Evolutionary conservation across 2,329 filamentous ascomycete species (phyloP).

Genomic region (Venturia nashicola): DNA sequence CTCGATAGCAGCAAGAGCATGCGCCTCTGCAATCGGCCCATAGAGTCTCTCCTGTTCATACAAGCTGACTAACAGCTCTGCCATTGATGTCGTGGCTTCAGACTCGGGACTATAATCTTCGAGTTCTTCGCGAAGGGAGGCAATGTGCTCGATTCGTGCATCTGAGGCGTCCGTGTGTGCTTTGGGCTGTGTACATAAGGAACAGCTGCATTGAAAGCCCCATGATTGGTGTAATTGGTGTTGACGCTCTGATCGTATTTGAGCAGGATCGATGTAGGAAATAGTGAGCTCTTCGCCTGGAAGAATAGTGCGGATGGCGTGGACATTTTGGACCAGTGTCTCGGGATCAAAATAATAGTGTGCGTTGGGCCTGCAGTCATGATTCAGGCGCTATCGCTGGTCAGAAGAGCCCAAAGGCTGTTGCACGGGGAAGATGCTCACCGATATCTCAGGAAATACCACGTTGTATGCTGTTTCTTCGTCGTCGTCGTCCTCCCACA

Average conservation of each 20-base stretch:
- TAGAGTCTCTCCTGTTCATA: constrained; percentile 25
- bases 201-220: constrained; percentile 30
- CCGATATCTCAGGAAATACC: constrained; percentile 11
- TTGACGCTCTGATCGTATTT: constrained; percentile 20
- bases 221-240: constrained; percentile 21
- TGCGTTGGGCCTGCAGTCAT: constrained; percentile 31
- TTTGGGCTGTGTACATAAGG: constrained; percentile 20
- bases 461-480: constrained; percentile 2
- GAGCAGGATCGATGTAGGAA: constrained; percentile 26
- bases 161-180: constrained; percentile 22
- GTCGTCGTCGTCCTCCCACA: constrained; percentile 7
- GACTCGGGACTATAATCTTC: constrained; percentile 23
- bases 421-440: not conserved
- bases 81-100: constrained; percentile 16
- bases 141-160: constrained; percentile 21
- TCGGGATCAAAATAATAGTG: constrained; percentile 26
- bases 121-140: constrained; percentile 20
- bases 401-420: not conserved
- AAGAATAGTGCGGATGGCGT: constrained; percentile 25
- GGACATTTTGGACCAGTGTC: constrained; percentile 25
- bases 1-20: constrained; percentile 26
- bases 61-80: constrained; percentile 25
- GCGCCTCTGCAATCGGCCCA: constrained; percentile 23
- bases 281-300: constrained; percentile 31
- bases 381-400: constrained; percentile 23